Base-by-base conservation (phyloP, 1,284 basidiomycete species). In the Caloboletus firmus region DNA sequence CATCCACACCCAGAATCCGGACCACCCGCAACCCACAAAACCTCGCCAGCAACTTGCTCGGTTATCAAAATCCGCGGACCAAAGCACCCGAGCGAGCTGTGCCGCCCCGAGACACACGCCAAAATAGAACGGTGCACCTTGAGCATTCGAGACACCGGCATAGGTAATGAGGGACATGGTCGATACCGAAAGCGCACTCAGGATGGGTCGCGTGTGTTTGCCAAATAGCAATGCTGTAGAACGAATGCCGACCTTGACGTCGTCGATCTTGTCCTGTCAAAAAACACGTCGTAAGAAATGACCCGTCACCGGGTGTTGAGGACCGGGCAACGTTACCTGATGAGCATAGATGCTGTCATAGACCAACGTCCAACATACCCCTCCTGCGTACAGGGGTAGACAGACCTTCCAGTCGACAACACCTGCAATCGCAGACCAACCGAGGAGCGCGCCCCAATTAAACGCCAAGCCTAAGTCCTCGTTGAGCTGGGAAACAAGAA, bases 291-390 rank as follows among this genome's bases (percentile, higher is more conserved):
- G 17, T 41, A 30, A 49, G 44, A 28, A 6, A 39, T n/a, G 22
- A 39, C 5, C 45, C n/a, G n/a, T n/a, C n/a, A n/a, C n/a, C n/a
- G n/a, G n/a, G n/a, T n/a, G n/a, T n/a, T n/a, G n/a, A n/a, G n/a
- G n/a, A n/a, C n/a, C n/a, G 7, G 26, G 26, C 5, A 8, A 28
- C 26, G 26, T 35, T 56, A 91, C 92, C 77, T 98, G 96, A 72
- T 99, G 97, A 3, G 97, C 97, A 66, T 99, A 99, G 62, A 99
- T 96, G 46, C 89, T 97, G 66, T 99, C 97, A 67, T 99, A 99
- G 1, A 95, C 91, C 51, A 99, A 81, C 47, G 95, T 97, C 94
- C 95, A 99, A 62, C 85, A 85, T 32, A 95, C 77, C 8, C 92
- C 91, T 4, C 95, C 93, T 0, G 87, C 85, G 66, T 99, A 99